A percentile compares a stretch with the other conserved stretches of the same genome.
phyloP scores from a whole-genome alignment of 352 stramenopile genomes.

The Pythium phragmiticola region DNA sequence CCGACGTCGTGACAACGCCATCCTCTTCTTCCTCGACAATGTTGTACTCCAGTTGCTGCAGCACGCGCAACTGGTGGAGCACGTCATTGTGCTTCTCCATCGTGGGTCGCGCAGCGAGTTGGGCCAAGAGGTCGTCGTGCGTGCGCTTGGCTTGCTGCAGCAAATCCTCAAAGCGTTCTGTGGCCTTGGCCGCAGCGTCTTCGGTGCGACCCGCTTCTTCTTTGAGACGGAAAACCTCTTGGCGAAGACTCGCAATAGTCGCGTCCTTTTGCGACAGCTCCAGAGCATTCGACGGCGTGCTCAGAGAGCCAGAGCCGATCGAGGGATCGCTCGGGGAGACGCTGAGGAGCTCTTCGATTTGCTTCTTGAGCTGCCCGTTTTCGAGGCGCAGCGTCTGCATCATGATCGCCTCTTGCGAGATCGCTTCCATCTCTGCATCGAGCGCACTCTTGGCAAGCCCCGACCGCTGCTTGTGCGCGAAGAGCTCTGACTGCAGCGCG shows the following conservation, averaged over 20 bases:
- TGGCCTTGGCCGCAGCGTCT: conserved; percentile 31
- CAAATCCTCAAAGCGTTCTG: conserved; percentile 32
- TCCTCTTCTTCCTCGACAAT: conserved; percentile 64
- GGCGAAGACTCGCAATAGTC: conserved; percentile 44
- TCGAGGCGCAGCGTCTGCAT: conserved; percentile 76
- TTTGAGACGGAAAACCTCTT: conserved; percentile 64
- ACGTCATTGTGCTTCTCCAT: conserved; percentile 87
- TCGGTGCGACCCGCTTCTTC: conserved; percentile 32
- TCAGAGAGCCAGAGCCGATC: not conserved
- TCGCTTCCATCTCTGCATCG: conserved; percentile 85
- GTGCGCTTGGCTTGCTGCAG: conserved; percentile 31
- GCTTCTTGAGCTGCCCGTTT: conserved; percentile 81
- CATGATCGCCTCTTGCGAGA: conserved; percentile 84
- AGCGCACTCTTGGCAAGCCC: conserved; percentile 58
- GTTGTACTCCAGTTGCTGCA: conserved; percentile 92
- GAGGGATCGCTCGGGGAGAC: conserved; percentile 15
- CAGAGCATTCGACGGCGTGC: conserved; percentile 2
- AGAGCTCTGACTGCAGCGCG: conserved; percentile 90
- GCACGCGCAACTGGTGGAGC: conserved; percentile 86
- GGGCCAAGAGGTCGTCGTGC: conserved; percentile 34
- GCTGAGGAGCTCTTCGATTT: conserved; percentile 73
- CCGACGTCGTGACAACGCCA: not conserved
- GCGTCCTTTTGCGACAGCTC: conserved; percentile 61
- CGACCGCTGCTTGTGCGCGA: conserved; percentile 79
- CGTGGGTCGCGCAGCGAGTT: conserved; percentile 71